Evolutionary conservation across 441 rosid species (phyloP).

Genomic region (Gossypium laxum): DNA sequence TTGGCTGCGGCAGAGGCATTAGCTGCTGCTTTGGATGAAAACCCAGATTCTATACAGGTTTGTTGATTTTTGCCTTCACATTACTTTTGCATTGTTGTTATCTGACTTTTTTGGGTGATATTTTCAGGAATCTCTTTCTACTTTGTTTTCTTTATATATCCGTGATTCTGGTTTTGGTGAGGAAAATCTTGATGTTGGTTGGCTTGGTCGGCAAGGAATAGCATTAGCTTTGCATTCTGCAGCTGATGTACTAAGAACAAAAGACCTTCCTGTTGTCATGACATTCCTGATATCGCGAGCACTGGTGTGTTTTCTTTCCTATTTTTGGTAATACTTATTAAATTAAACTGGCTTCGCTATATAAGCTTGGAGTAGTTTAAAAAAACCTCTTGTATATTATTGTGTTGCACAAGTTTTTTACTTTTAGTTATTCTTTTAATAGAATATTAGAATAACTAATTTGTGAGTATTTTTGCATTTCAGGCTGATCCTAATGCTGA

Average conservation of each 20-base stretch:
- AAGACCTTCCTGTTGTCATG: constrained; percentile 96
- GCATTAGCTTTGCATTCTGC: constrained; percentile 84
- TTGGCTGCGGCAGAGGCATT: constrained; percentile 93
- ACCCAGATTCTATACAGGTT: constrained; percentile 77
- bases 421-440: background rate
- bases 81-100: constrained; percentile 13
- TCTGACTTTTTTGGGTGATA: constrained; percentile 20
- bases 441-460: background rate
- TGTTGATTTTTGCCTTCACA: constrained; percentile 8
- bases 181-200: constrained; percentile 61
- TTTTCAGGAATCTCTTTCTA: constrained; percentile 82
- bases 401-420: background rate
- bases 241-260: constrained; percentile 87
- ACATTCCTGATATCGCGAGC: constrained; percentile 95
- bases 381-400: background rate
- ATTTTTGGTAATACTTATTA: constrained; percentile 6
- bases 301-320: constrained; percentile 46
- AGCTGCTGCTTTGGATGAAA: constrained; percentile 95
- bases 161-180: constrained; percentile 57
- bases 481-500: constrained; percentile 96
- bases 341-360: background rate
- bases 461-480: constrained; percentile 11
- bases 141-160: constrained; percentile 78
- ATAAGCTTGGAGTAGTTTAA: background rate
- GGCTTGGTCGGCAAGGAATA: constrained; percentile 94